A percentile compares a stretch with the other conserved stretches of the same genome.
These are phyloP conservation scores for Priceomyces castillae DNA, from an alignment of 805 yeast species.

Conservation along the genomic window DNA sequence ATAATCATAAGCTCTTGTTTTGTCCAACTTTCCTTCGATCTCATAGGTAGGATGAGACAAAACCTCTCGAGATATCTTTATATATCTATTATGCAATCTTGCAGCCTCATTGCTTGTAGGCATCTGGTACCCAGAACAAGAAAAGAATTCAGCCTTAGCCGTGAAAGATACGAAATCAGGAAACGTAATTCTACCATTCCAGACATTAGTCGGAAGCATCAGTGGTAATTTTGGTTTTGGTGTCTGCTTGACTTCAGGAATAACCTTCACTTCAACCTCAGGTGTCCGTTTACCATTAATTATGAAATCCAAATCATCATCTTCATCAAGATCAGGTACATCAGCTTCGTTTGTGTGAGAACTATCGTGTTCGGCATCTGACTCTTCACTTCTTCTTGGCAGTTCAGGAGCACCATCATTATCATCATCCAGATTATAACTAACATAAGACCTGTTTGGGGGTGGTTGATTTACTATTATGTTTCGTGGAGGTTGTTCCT, in stretches of 20 bases:
- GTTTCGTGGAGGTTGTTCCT: slow-evolving; percentile 11
- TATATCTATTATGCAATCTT: slow-evolving; percentile 23
- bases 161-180: slow-evolving; percentile 48
- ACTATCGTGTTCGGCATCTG: slow-evolving; percentile 7
- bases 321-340: slow-evolving; percentile 22
- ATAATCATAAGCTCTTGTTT: slow-evolving; percentile 54
- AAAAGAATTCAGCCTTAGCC: slow-evolving; percentile 34
- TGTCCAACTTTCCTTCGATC: slow-evolving; percentile 64
- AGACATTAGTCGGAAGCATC: slow-evolving; percentile 22
- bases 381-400: slow-evolving; percentile 2
- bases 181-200: slow-evolving; percentile 50
- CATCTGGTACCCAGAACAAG: slow-evolving; percentile 27
- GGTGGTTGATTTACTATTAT: slow-evolving; percentile 9
- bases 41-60: slow-evolving; percentile 30
- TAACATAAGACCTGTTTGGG: slow-evolving; percentile 11
- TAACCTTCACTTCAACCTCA: not conserved
- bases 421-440: slow-evolving; percentile 23
- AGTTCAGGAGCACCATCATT: slow-evolving; percentile 18
- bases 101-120: slow-evolving; percentile 17
- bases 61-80: slow-evolving; percentile 28
- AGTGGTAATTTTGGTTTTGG: slow-evolving; percentile 14
- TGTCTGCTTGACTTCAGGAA: slow-evolving; percentile 11
- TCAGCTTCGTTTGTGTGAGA: not conserved
- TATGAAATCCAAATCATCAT: slow-evolving; percentile 34
- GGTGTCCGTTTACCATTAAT: slow-evolving; percentile 18